Percentiles rank a stretch among this genome's conserved stretches.
These are phyloP conservation scores for Protomyces lactucae-debilis DNA, from an alignment of 1,139 yeast genomes.

Conservation along the genomic window DNA sequence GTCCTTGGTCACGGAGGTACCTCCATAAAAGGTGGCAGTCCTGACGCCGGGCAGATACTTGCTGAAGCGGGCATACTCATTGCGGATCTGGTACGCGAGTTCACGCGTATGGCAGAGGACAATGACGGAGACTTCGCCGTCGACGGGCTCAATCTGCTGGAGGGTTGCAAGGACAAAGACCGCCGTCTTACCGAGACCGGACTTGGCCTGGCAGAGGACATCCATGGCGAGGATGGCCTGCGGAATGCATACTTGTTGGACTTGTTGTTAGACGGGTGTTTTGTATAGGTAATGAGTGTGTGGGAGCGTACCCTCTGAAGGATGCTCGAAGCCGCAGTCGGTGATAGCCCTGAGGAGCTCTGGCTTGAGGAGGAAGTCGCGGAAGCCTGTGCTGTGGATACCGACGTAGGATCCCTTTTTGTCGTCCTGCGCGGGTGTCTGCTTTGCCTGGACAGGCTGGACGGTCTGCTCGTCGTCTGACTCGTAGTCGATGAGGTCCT, in stretches of 20 bases:
- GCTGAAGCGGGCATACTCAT: constrained; percentile 95
- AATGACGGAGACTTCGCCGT: constrained; percentile 91
- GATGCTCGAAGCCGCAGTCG: constrained; percentile 99
- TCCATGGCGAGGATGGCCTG: constrained; percentile 98
- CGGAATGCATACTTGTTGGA: constrained; percentile 97
- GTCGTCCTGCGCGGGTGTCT: constrained; percentile 35
- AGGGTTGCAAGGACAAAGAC: constrained; percentile 93
- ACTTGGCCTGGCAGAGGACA: constrained; percentile 97
- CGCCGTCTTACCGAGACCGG: constrained; percentile 99
- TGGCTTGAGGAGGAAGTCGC: constrained; percentile 93
- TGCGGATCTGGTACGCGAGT: constrained; percentile 95
- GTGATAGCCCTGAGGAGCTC: constrained; percentile 96
- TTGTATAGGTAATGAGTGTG: not conserved
- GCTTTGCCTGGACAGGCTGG: constrained; percentile 38
- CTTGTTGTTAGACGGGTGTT: constrained; percentile 42
- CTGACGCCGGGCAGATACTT: constrained; percentile 97
- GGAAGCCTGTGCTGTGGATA: constrained; percentile 96
- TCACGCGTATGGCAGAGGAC: constrained; percentile 98
- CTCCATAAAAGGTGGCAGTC: constrained; percentile 97
- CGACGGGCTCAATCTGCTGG: constrained; percentile 95
- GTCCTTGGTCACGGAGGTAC: constrained; percentile 82
- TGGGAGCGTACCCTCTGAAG: constrained; percentile 64
- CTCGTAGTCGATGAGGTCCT: constrained; percentile 54
- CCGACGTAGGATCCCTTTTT: constrained; percentile 93
- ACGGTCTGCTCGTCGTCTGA: constrained; percentile 46